Evolutionary conservation across 306 rosid species (phyloP).

Genomic region (Lithocarpus polystachyus): DNA sequence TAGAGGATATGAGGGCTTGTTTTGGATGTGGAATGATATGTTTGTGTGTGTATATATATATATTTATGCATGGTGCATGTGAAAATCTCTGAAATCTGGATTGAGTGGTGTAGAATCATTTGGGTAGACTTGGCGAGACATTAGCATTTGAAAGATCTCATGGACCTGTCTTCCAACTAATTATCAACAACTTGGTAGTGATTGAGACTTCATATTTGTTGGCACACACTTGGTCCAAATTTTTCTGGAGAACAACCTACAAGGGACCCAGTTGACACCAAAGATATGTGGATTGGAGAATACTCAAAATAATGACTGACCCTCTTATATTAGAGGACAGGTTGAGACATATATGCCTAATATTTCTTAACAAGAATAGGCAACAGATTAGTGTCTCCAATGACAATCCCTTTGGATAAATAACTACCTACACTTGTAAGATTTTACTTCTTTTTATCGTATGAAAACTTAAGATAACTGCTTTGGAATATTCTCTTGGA

Average conservation of each 20-base stretch:
- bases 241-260: constrained; percentile 4
- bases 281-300: constrained; percentile 1
- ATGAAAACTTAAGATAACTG: too few relatives aligned
- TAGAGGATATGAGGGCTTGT: background rate
- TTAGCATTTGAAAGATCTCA: constrained; percentile 22
- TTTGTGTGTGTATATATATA: constrained; percentile 19
- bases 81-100: background rate
- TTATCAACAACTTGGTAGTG: constrained; percentile 15
- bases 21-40: background rate
- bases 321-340: too few relatives aligned
- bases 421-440: too few relatives aligned
- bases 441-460: too few relatives aligned
- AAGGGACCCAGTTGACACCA: constrained; percentile 4
- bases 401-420: too few relatives aligned
- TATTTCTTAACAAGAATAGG: too few relatives aligned
- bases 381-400: too few relatives aligned
- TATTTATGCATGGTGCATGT: constrained; percentile 12
- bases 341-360: too few relatives aligned
- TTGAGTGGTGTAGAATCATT: constrained; percentile 14
- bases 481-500: too few relatives aligned
- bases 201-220: background rate
- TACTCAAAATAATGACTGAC: background rate
- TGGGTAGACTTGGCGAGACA: constrained; percentile 4
- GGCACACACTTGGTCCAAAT: background rate
- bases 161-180: constrained; percentile 21